Base-by-base conservation (phyloP, 495 filamentous ascomycete genomes). In the Rusavskia elegans region DNA sequence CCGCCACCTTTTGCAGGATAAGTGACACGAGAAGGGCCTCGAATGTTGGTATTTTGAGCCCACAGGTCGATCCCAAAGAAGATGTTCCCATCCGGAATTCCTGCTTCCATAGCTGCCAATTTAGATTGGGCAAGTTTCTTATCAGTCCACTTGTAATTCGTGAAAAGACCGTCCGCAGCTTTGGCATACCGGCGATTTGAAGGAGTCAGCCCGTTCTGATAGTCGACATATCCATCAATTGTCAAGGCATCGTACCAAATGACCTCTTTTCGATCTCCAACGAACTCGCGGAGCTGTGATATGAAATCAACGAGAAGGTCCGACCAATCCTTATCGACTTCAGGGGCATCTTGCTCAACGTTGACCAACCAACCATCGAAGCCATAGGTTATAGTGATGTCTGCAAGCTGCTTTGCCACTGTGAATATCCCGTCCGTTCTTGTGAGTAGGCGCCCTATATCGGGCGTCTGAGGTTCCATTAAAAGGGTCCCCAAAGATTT, bases 361-460 rank as follows among this genome's bases (percentile, higher is more conserved):
- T 72, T 72, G 29, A 72, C 49, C 32, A 73, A 54, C 70, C 70
- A 73, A 16, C 70, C 70, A 54, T 73, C 70, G 49, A 73, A 73
- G 17, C 70, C 67, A 45, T 68, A 70, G 6, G 60, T 59, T n/a
- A 57, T 46, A 7, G 66, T 65, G 41, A 73, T 63, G 21, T 50
- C 45, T 21, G 64, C 61, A 14, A 73, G 55, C 42, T 69, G 66
- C 23, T 52, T 61, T 16, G 68, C 68, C 23, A 69, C 52, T 7
- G 61, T 39, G 45, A 61, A 70, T 30, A 57, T 56, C 2, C 57
- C 57, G 19, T 63, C 55, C 25, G 50, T 58, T 8, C 55, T 57
- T n/a, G 54, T 39, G 10, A 72, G 53, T 38, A 71, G 52, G 30
- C 63, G 55, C 17, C 59, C 57, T 6, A 59, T 59, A 32, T 63